Conservation (phyloP, 345 rosid species). For the Cochlearia excelsa region DNA sequence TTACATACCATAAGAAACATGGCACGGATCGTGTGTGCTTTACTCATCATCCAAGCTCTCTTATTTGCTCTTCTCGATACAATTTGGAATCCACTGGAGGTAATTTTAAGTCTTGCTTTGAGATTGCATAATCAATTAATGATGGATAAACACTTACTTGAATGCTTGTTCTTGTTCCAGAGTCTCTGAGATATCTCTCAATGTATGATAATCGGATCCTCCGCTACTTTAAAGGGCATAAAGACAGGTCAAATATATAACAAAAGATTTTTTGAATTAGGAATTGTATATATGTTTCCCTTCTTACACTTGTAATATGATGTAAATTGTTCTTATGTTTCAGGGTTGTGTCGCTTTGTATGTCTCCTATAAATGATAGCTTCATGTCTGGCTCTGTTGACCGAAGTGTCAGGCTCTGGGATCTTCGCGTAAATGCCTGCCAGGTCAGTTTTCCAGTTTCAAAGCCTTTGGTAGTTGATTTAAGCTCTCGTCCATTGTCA, state of each 20-base stretch:
- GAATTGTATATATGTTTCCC: slow-evolving; percentile 5
- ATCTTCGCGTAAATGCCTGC: slow-evolving; percentile 98
- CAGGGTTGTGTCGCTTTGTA: slow-evolving; percentile 94
- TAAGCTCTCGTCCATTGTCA: neutral
- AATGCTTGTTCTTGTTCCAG: slow-evolving; percentile 41
- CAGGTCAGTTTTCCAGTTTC: slow-evolving; percentile 60
- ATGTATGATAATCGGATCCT: slow-evolving; percentile 96
- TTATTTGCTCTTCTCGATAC: slow-evolving; percentile 82
- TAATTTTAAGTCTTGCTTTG: slow-evolving; percentile 32
- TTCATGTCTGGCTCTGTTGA: slow-evolving; percentile 99
- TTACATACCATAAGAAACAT: slow-evolving; percentile 89
- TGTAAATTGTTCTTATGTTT: slow-evolving; percentile 21
- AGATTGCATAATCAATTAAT: slow-evolving; percentile 1
- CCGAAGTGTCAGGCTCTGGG: slow-evolving; percentile 92
- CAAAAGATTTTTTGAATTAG: neutral
- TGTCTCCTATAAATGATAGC: slow-evolving; percentile 96
- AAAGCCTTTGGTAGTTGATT: neutral
- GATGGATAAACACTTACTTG: slow-evolving; percentile 10
- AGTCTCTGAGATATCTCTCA: slow-evolving; percentile 81
- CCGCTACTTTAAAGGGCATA: slow-evolving; percentile 97
- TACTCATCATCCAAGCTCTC: slow-evolving; percentile 94
- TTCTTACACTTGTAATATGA: slow-evolving; percentile 12
- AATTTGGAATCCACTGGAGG: slow-evolving; percentile 80
- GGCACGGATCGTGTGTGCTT: slow-evolving; percentile 92
- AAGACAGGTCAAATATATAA: slow-evolving; percentile 68